Conservation (phyloP, 176 grass and related monocot species). For the Alopecurus myosuroides region DNA sequence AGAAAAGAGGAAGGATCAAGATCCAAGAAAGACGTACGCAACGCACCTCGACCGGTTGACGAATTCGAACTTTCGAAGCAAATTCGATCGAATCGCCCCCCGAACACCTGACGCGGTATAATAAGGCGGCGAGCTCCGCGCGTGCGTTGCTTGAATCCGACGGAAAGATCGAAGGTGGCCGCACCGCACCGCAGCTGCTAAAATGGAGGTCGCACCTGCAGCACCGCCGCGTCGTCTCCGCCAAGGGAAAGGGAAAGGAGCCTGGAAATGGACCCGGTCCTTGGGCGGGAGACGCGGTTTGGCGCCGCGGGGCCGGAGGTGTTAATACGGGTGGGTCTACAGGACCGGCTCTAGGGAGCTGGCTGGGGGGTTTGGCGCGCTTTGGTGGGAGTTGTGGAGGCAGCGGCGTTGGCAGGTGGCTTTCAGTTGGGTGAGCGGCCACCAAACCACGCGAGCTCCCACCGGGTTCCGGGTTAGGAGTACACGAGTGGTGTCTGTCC, state of each 20-base stretch:
- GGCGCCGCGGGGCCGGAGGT: neutral
- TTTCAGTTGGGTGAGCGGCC: conserved; percentile 18
- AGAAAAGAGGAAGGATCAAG: neutral
- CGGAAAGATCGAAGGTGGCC: neutral
- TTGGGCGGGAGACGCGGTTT: neutral
- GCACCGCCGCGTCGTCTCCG: conserved; percentile 16
- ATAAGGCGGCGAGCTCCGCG: neutral
- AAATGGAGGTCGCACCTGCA: conserved; percentile 19
- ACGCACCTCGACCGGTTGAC: neutral
- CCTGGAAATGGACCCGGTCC: neutral
- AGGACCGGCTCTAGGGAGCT: neutral
- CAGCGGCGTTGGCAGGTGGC: neutral
- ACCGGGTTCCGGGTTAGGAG: neutral
- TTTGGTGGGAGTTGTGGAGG: conserved; percentile 3
- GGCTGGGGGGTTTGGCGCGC: neutral
- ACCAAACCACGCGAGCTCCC: neutral
- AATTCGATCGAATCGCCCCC: neutral
- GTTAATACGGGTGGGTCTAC: neutral
- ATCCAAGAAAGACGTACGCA: neutral
- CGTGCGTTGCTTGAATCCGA: neutral
- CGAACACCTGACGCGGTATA: neutral
- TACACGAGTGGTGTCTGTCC: neutral
- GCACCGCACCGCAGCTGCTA: neutral
- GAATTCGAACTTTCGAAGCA: neutral
- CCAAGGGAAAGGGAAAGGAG: conserved; percentile 21